phyloP scores from a whole-genome alignment of 257 asterid genomes.

The Verbena officinalis region DNA sequence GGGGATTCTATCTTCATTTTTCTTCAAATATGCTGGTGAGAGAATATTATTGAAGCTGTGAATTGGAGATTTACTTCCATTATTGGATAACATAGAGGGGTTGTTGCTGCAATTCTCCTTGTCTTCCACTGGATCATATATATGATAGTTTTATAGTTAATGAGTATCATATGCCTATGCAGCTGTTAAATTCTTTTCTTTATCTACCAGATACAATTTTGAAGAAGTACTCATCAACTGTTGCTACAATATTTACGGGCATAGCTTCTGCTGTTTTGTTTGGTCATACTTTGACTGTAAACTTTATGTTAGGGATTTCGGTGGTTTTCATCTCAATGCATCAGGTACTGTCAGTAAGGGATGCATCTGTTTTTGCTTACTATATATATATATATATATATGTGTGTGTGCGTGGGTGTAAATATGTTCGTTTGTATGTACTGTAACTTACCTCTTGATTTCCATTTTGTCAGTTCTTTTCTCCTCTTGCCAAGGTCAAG shows the following conservation, averaged over 20 bases:
- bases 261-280: conserved; percentile 91
- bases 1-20: conserved; percentile 94
- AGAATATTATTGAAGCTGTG: conserved; percentile 1
- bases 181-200: conserved; percentile 29
- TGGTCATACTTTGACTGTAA: conserved; percentile 89
- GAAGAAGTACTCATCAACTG: conserved; percentile 99
- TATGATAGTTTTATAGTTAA: conserved; percentile 29
- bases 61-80: conserved; percentile 14
- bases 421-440: no score
- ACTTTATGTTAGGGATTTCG: conserved; percentile 91
- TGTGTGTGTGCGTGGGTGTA: no score
- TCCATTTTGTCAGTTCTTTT: conserved; percentile 73
- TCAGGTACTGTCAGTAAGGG: conserved; percentile 60
- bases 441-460: conserved; percentile 35
- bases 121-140: conserved; percentile 8
- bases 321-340: conserved; percentile 99
- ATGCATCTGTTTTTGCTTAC: conserved; percentile 4
- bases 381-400: no score
- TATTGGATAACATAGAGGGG: conserved; percentile 3
- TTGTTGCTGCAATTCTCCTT: conserved; percentile 8
- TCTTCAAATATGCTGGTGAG: conserved; percentile 99
- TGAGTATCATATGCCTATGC: neutral
- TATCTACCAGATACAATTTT: conserved; percentile 71
- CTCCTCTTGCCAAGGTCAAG: conserved; percentile 87
- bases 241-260: conserved; percentile 98